Conservation (phyloP, 176 grass and related monocot genomes). For the Pharus latifolius region DNA sequence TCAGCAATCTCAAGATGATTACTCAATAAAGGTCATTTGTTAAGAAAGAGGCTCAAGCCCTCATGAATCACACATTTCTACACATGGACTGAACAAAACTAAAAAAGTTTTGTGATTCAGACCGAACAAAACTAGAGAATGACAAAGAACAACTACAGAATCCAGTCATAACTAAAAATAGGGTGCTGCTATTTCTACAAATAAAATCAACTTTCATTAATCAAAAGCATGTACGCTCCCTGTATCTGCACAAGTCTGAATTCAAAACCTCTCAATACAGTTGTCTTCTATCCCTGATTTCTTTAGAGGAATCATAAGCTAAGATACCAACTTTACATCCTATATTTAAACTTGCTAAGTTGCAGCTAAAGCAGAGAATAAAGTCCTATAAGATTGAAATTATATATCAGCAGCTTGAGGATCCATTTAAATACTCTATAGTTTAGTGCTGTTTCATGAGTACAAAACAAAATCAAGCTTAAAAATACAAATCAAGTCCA, state of each 20-base stretch:
- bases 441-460: background rate
- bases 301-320: too few relatives aligned
- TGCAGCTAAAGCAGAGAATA: background rate
- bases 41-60: background rate
- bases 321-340: too few relatives aligned
- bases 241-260: too few relatives aligned
- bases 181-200: background rate
- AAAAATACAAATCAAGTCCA: too few relatives aligned
- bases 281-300: too few relatives aligned
- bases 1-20: background rate
- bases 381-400: background rate
- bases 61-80: background rate
- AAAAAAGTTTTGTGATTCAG: background rate
- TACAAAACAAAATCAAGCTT: background rate
- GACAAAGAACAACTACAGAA: background rate
- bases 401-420: background rate
- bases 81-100: background rate
- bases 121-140: background rate
- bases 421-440: background rate
- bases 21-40: background rate
- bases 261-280: too few relatives aligned
- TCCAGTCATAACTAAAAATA: background rate
- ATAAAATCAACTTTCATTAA: background rate
- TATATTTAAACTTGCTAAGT: too few relatives aligned
- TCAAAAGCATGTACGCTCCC: too few relatives aligned